A percentile compares a stretch with the other conserved stretches of the same genome.
Conservation (phyloP, 225 moss, liverwort and hornwort species). For the Bryum argenteum region DNA sequence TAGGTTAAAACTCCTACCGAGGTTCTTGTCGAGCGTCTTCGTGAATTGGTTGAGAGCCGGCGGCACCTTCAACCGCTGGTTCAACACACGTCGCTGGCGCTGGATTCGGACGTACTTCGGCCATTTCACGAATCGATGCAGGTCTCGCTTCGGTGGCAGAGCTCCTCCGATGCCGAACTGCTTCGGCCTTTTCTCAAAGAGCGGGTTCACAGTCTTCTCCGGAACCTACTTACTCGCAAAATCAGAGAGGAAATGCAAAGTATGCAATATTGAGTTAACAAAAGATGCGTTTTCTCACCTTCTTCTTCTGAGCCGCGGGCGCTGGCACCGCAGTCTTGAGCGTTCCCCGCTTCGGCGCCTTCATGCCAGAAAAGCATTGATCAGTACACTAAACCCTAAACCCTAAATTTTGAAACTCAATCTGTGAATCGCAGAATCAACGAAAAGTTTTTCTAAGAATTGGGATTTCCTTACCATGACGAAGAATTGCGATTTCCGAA, state of each 20-base stretch:
- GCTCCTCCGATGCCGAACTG: constrained; percentile 67
- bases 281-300: constrained; percentile 31
- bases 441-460: neutral
- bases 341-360: constrained; percentile 63
- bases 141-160: constrained; percentile 61
- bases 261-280: neutral
- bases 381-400: neutral
- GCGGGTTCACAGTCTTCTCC: constrained; percentile 48
- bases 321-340: constrained; percentile 50
- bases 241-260: neutral
- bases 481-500: neutral
- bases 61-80: constrained; percentile 69
- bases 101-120: constrained; percentile 68
- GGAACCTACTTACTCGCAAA: constrained; percentile 13
- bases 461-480: constrained; percentile 15
- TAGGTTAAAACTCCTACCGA: constrained; percentile 30
- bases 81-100: constrained; percentile 61
- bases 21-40: constrained; percentile 62
- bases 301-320: constrained; percentile 59
- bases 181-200: constrained; percentile 66
- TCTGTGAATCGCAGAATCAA: neutral
- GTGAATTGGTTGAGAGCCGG: constrained; percentile 66
- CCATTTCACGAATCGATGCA: constrained; percentile 68
- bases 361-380: neutral
- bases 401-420: neutral